Evolutionary conservation across 2,329 filamentous ascomycete genomes (phyloP), one percentile per base, ranked within the genome.

Genomic region (Rasamsonia emersonii): DNA sequence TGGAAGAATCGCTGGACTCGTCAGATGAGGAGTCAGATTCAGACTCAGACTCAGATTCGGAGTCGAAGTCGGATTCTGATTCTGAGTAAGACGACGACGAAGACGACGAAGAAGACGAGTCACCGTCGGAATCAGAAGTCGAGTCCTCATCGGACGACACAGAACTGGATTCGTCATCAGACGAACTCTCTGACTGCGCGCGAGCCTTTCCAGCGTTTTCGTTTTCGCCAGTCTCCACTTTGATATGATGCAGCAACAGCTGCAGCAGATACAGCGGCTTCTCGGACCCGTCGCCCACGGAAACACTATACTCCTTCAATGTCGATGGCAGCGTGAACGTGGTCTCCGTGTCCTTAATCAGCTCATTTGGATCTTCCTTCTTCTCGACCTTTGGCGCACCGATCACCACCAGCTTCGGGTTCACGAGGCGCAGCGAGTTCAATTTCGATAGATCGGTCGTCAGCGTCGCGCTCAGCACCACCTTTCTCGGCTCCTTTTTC

Each of bases 401-500:
- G 9, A 94, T 70, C 1, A 86, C 72, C 1, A 95, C 71, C 28
- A 95, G 64, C 37, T 73, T 81, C 3, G 91, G 89, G 32, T 82
- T 70, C 17, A 70, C 67, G 18, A 96, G 66, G 38, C 73, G 80
- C 21, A 96, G 59, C 1, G 77, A 79, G 34, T 75, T 80, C 13
- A 96, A 64, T 38, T 91, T 79, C 20, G 82, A 83, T 28, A 94
- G 65, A 50, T 96, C 86, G 36, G 78, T 73, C 2, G 88, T 93
- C 76, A 96, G 86, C 0, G 89, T 95, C 4, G 89, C 91, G 54
- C 86, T 94, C 3, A 95, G 70, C 32, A 96, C 73, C 11, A 95
- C 70, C 59, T 95, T 96, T 30, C 79, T 76, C 3, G 91, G 54
- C 67, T 45, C 51, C 29, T 45, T 62, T 42, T 45, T 61, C 50